phyloP scores from a whole-genome alignment of 257 asterid species.

The Solanum clarkiae region DNA sequence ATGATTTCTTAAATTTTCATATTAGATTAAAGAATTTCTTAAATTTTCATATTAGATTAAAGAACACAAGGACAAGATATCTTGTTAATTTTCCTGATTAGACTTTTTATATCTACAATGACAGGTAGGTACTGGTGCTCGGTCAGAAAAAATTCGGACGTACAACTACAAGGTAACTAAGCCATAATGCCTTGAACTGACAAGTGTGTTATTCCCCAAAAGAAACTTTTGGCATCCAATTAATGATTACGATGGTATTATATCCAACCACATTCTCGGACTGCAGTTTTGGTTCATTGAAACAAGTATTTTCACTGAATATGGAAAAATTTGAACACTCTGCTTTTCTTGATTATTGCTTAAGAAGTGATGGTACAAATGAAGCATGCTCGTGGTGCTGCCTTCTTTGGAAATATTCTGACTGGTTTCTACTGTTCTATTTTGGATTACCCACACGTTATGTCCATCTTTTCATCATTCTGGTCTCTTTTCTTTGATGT shows the following conservation, averaged over 20 bases:
- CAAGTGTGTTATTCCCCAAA: background rate
- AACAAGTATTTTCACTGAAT: background rate
- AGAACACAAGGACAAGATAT: background rate
- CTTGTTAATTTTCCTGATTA: background rate
- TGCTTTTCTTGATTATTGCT: background rate
- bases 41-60: background rate
- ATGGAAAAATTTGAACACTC: background rate
- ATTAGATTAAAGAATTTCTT: background rate
- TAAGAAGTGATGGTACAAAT: background rate
- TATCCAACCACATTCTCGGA: background rate
- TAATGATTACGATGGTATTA: background rate
- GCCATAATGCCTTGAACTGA: background rate
- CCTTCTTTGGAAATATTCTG: background rate
- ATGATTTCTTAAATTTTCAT: background rate
- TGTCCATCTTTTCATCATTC: background rate
- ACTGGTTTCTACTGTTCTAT: background rate
- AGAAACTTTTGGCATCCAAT: background rate
- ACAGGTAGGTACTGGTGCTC: conserved; percentile 99
- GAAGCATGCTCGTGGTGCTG: background rate
- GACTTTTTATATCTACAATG: conserved; percentile 8
- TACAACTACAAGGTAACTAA: conserved; percentile 81
- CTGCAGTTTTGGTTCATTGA: background rate
- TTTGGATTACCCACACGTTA: background rate
- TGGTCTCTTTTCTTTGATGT: background rate
- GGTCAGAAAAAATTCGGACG: conserved; percentile 92